Evolutionary conservation across 2,329 filamentous ascomycete species (phyloP).

Genomic region (Beauveria rudraprayagi): DNA sequence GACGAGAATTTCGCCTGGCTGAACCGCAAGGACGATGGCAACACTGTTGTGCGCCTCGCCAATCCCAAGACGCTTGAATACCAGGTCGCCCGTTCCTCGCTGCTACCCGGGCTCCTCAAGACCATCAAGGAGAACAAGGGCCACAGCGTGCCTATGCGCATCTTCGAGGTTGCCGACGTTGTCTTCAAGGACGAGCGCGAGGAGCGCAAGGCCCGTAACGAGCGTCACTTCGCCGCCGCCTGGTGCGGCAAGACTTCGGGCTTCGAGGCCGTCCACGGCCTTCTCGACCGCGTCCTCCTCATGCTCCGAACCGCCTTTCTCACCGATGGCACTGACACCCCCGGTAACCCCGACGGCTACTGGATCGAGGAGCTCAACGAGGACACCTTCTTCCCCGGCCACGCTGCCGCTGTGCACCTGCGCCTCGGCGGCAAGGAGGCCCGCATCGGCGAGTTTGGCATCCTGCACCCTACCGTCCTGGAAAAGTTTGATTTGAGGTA

Average conservation of each 20-base stretch:
- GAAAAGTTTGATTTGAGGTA: constrained; percentile 87
- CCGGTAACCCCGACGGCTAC: constrained; percentile 63
- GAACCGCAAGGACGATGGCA: constrained; percentile 81
- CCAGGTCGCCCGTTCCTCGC: constrained; percentile 80
- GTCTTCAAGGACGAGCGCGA: constrained; percentile 76
- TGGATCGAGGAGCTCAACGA: constrained; percentile 93
- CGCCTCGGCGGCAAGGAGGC: constrained; percentile 64
- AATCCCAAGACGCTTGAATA: constrained; percentile 94
- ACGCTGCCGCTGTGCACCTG: constrained; percentile 77
- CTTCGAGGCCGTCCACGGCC: constrained; percentile 91
- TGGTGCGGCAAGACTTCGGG: constrained; percentile 92
- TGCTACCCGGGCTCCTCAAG: constrained; percentile 84
- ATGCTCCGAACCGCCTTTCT: constrained; percentile 85
- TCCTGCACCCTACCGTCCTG: constrained; percentile 85
- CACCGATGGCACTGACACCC: constrained; percentile 47
- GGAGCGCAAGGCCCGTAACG: constrained; percentile 85
- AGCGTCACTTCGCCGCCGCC: constrained; percentile 91
- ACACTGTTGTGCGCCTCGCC: constrained; percentile 72
- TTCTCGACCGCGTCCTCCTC: constrained; percentile 82
- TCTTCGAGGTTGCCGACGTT: constrained; percentile 87
- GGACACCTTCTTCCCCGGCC: constrained; percentile 83
- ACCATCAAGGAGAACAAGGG: constrained; percentile 90
- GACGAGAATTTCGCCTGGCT: constrained; percentile 97
- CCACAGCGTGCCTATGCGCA: constrained; percentile 79
- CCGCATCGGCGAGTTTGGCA: constrained; percentile 83